Evolutionary conservation across 306 rosid genomes (phyloP), one percentile per base, ranked within the genome.

Genomic region (Trichosanthes cucumerina): DNA sequence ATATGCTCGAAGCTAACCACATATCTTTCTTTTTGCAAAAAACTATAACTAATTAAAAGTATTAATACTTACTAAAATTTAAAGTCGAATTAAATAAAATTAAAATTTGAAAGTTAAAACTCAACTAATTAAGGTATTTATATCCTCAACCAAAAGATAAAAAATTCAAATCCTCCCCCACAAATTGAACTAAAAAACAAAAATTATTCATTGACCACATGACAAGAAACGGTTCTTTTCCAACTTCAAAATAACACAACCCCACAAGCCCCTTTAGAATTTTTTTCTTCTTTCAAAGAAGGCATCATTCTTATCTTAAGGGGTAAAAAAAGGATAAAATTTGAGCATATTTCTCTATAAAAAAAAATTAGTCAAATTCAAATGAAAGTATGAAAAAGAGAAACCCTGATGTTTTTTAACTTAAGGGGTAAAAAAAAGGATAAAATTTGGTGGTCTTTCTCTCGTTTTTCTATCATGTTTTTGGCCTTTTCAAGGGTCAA

Each of bases 401-500:
- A 59, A 24, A 10, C 33, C 33, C 64, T 11, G 2, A 12, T n/a
- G n/a, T n/a, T n/a, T n/a, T n/a, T n/a, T n/a, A n/a, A n/a, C n/a
- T n/a, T n/a, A n/a, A n/a, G n/a, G n/a, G n/a, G n/a, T n/a, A n/a
- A n/a, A n/a, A n/a, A n/a, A n/a, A n/a, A n/a, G 19, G 8, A 66
- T 8, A 66, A 66, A 63, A 9, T 4, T 38, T 9, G 18, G 4
- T 38, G 31, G 31, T 9, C 50, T 66, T 9, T 36, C 21, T 0
- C n/a, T 49, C 8, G n/a, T 58, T 10, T 58, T 8, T 18, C 14
- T 65, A 9, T 36, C 26, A 58, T 59, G 41, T 62, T 62, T 28
- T 31, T 62, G 12, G 69, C 69, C 69, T 28, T 62, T 62, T 62
- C 41, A 62, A 62, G 69, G 41, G 75, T 68, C 74, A 68, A 68